These are phyloP conservation scores for Hansenula sp. DNA, from an alignment of 1,139 yeast genomes.

Conservation along the genomic window DNA sequence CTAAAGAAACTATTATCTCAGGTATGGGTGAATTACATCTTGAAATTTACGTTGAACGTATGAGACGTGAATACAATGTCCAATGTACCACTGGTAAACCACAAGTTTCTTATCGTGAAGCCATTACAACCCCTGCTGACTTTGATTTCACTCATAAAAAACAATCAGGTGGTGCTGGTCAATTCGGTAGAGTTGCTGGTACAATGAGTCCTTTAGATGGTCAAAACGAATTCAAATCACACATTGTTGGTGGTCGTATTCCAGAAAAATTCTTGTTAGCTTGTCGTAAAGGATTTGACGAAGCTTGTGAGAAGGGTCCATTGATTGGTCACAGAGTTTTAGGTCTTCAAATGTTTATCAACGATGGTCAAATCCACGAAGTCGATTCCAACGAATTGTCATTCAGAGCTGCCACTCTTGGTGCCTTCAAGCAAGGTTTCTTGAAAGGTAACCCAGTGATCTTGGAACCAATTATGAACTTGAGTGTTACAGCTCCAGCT, in stretches of 20 bases:
- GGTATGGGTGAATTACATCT: conserved; percentile 99
- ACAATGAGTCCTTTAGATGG: conserved; percentile 62
- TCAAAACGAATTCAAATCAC: conserved; percentile 73
- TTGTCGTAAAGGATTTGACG: conserved; percentile 94
- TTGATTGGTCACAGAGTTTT: conserved; percentile 90
- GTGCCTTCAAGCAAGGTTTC: conserved; percentile 92
- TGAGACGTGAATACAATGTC: conserved; percentile 95
- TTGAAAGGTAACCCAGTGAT: conserved; percentile 79
- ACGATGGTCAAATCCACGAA: conserved; percentile 96
- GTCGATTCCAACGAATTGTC: conserved; percentile 97
- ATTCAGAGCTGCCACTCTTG: conserved; percentile 86
- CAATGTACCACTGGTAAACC: conserved; percentile 97
- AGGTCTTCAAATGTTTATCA: conserved; percentile 89
- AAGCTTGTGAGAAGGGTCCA: conserved; percentile 94
- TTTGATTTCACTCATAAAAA: conserved; percentile 96
- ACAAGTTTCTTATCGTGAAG: conserved; percentile 96
- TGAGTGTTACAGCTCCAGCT: conserved; percentile 87
- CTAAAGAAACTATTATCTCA: conserved; percentile 92
- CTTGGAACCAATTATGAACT: conserved; percentile 94
- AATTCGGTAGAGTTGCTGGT: conserved; percentile 96
- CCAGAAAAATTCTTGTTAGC: conserved; percentile 93
- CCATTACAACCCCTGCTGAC: conserved; percentile 67
- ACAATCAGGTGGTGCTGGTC: conserved; percentile 99
- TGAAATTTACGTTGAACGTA: conserved; percentile 96
- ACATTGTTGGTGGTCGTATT: conserved; percentile 94